Percentiles rank a stretch among this genome's conserved stretches.
These are phyloP conservation scores for Harringtonia lauricola DNA, from an alignment of 2,329 filamentous ascomycete genomes.

Conservation along the genomic window DNA sequence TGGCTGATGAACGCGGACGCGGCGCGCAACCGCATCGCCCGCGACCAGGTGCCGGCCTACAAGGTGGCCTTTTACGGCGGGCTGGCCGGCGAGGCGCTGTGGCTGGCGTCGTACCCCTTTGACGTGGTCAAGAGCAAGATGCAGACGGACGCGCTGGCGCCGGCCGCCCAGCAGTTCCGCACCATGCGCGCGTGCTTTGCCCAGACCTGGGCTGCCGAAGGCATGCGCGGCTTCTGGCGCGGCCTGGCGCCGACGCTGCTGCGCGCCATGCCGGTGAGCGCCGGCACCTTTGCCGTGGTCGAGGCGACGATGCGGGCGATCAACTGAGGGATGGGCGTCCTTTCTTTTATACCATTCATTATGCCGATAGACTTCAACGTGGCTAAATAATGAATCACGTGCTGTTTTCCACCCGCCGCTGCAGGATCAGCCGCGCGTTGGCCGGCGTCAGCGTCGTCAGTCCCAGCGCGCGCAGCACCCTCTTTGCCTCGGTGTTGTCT, in stretches of 20 bases:
- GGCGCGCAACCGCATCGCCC: slow-evolving; percentile 60
- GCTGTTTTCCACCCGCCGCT: slow-evolving; percentile 53
- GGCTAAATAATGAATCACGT: too few relatives aligned
- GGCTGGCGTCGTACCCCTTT: slow-evolving; percentile 88
- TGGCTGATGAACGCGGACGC: slow-evolving; percentile 91
- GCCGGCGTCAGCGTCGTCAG: slow-evolving; percentile 49
- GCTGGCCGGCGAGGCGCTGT: slow-evolving; percentile 84
- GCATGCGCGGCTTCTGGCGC: slow-evolving; percentile 82
- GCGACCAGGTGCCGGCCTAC: slow-evolving; percentile 67
- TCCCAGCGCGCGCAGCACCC: slow-evolving; percentile 49
- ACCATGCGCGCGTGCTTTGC: slow-evolving; percentile 84
- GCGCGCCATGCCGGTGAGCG: slow-evolving; percentile 93
- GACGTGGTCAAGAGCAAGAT: slow-evolving; percentile 99
- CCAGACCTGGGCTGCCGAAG: slow-evolving; percentile 69
- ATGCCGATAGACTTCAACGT: too few relatives aligned
- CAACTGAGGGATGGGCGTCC: slow-evolving; percentile 27
- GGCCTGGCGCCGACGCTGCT: slow-evolving; percentile 82
- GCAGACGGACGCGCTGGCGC: slow-evolving; percentile 90
- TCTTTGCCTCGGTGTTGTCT: slow-evolving; percentile 45
- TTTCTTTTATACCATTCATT: too few relatives aligned
- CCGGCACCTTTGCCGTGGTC: slow-evolving; percentile 88
- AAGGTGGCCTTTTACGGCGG: slow-evolving; percentile 92
- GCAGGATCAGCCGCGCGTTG: slow-evolving; percentile 55
- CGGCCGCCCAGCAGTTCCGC: slow-evolving; percentile 52
- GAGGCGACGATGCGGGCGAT: slow-evolving; percentile 56